These are phyloP conservation scores for Pleurotus tuber-regium DNA, from an alignment of 768 basidiomycete species.

Conservation along the genomic window DNA sequence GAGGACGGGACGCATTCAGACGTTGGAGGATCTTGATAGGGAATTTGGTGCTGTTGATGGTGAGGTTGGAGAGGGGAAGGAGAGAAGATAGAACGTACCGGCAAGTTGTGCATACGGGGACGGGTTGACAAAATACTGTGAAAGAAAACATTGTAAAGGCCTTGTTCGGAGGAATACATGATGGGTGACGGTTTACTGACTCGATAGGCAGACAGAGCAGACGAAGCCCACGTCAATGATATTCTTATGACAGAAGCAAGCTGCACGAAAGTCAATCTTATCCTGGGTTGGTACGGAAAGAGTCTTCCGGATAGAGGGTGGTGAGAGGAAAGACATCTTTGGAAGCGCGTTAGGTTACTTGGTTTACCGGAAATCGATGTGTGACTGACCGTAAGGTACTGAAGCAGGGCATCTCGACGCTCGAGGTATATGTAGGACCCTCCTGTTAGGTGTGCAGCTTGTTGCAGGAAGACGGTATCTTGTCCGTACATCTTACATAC, in stretches of 20 bases:
- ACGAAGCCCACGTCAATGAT: conserved; percentile 97
- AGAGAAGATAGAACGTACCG: conserved; percentile 50
- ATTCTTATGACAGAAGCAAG: conserved; percentile 98
- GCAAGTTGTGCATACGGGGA: conserved; percentile 93
- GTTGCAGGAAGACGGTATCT: conserved; percentile 94
- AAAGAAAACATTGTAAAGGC: too few species aligned
- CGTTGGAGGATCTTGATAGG: conserved; percentile 90
- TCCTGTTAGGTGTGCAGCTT: conserved; percentile 93
- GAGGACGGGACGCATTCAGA: conserved; percentile 60
- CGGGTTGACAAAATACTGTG: conserved; percentile 89
- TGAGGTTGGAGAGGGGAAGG: conserved; percentile 6
- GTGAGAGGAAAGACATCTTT: conserved; percentile 76
- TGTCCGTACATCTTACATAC: conserved; percentile 89
- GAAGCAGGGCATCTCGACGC: conserved; percentile 82
- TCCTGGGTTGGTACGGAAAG: conserved; percentile 91
- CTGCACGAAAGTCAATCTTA: conserved; percentile 93
- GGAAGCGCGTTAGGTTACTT: conserved; percentile 10
- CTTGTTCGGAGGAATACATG: conserved; percentile 9
- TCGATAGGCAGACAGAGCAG: conserved; percentile 97
- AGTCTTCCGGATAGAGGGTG: conserved; percentile 63
- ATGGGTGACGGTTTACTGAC: too few species aligned
- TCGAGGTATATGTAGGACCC: conserved; percentile 90
- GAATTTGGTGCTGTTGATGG: conserved; percentile 76
- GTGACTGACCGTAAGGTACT: conserved; percentile 73
- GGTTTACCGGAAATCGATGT: conserved; percentile 11